These are phyloP conservation scores for Prunus mume DNA, from an alignment of 306 rosid genomes.

Conservation along the genomic window DNA sequence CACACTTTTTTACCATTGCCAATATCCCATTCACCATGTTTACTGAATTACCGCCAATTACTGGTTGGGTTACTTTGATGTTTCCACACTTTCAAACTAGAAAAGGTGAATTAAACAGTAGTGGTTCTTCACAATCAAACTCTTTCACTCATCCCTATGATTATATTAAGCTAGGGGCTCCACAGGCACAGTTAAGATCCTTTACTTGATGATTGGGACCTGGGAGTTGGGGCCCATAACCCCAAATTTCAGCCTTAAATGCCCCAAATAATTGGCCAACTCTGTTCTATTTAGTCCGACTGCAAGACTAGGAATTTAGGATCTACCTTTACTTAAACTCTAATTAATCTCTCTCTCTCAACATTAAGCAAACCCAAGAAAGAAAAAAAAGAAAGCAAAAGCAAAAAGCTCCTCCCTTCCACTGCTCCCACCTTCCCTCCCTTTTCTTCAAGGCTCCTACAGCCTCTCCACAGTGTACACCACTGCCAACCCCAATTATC, in stretches of 20 bases:
- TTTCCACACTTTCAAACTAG: too few relatives aligned
- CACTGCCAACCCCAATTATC: neutral
- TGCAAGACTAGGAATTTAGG: neutral
- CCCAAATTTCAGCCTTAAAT: neutral
- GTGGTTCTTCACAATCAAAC: too few relatives aligned
- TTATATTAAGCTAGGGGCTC: neutral
- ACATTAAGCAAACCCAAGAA: neutral
- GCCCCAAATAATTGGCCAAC: neutral
- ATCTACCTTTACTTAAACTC: constrained; percentile 24
- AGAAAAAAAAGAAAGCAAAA: constrained; percentile 6
- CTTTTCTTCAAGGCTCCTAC: neutral
- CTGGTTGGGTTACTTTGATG: too few relatives aligned
- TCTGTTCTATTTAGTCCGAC: neutral
- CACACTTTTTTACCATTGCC: neutral
- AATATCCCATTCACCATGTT: too few relatives aligned
- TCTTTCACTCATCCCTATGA: neutral
- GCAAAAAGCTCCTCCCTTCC: neutral
- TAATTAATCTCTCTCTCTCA: constrained; percentile 13
- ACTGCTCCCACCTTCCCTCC: neutral
- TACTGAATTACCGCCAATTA: too few relatives aligned
- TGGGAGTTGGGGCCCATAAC: neutral
- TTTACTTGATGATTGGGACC: constrained; percentile 7
- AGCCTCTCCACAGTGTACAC: neutral
- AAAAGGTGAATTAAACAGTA: too few relatives aligned
- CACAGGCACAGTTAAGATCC: neutral